Evolutionary conservation across 768 basidiomycete species (phyloP), one percentile per base, ranked within the genome.

Genomic region (Naganishia kalamii): DNA sequence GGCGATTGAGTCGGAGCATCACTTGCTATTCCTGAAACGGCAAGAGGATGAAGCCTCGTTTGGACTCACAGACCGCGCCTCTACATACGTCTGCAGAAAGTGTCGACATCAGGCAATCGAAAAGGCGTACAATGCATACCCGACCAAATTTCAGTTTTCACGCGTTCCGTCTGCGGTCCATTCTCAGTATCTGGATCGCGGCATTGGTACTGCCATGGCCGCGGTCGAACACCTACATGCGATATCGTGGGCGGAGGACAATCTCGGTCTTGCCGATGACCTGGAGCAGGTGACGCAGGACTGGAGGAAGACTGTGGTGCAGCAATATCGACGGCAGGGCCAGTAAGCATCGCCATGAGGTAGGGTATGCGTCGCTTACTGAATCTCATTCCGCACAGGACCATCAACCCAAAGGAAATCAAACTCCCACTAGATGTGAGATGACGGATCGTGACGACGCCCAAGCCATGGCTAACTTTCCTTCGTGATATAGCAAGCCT

Each of bases 371-470:
- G n/a, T n/a, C n/a, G n/a, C n/a, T n/a, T n/a, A n/a, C n/a, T n/a
- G n/a, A n/a, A n/a, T n/a, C n/a, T n/a, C n/a, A n/a, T n/a, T n/a
- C n/a, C n/a, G n/a, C n/a, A n/a, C n/a, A n/a, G n/a, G n/a, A n/a
- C n/a, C n/a, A n/a, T n/a, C n/a, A n/a, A n/a, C n/a, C n/a, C n/a
- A n/a, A n/a, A n/a, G n/a, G n/a, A n/a, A n/a, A n/a, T n/a, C n/a
- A n/a, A n/a, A n/a, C 54, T 57, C 40, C 54, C 54, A 19, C 2
- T 57, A 35, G 54, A 57, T 13, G 54, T 57, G 40, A 37, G 54
- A 25, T 33, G 35, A 12, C 11, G 23, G 19, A 37, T 2, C 8
- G 23, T 40, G 10, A 3, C 8, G 13, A 33, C 13, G 35, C 12
- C 8, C 27, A 19, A 7, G 32, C 4, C 4, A 29, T 21, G 21